Base-by-base conservation (phyloP, 129 eudicot species). In the Mikania micrantha region DNA sequence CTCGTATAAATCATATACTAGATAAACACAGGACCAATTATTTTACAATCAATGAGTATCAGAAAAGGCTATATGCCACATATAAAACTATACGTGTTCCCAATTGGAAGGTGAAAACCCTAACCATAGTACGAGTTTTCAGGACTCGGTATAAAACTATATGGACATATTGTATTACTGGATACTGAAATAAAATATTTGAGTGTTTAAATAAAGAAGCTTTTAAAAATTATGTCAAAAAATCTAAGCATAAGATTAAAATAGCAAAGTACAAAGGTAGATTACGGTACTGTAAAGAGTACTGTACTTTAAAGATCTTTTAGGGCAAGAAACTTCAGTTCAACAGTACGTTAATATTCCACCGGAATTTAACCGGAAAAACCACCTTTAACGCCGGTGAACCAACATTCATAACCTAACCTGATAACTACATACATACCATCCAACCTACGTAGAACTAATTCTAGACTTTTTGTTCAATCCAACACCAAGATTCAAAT, bases 271-370 rank as follows among this genome's bases (percentile, higher is more conserved):
- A 75, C 74, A 45, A 47, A 75, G 19, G 40, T 75, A 75, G 69
- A 75, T 74, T 10, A 75, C 44, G 59, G 54, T 50, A 49, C 71
- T 62, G 47, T 60, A 29, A 32, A 34, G 15, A 24, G 29, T 12
- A 38, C 66, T 57, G 56, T 19, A 13, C 50, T 66, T 41, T 16
- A 5, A 40, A 74, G 52, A 66, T 74, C 73, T 74, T 74, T 21
- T 54, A 41, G 72, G 44, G 32, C 73, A 54, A 74, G 40, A 66
- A 74, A 66, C 79, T 74, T 50, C 79, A 74, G 79, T 74, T 74
- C 39, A 66, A 74, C 25, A 32, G 68, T 66, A 66, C 74, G 7
- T 74, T 29, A 35, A 38, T 4, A 48, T 49, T 67, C 48, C 71
- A 28, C 19, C 40, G 25, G 58, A 27, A 27, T 36, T 16, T 17